These are phyloP conservation scores for Wickerhamiella slavikovae DNA, from an alignment of 805 yeast genomes.

Conservation along the genomic window DNA sequence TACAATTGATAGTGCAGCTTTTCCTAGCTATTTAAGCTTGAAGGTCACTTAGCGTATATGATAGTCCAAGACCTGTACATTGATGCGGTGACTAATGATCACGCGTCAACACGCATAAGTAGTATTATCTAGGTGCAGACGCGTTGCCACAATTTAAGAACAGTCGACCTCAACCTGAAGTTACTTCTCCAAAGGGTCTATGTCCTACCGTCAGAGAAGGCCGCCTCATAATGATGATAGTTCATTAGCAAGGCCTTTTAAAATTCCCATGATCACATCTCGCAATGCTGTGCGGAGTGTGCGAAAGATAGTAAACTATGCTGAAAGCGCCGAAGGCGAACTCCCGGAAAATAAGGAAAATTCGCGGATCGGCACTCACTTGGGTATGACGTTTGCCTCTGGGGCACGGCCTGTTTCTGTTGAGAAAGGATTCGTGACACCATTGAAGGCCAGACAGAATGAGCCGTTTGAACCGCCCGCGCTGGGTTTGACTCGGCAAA, in stretches of 20 bases:
- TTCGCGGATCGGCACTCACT: neutral
- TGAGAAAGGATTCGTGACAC: constrained; percentile 7
- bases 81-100: too few relatives aligned
- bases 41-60: too few relatives aligned
- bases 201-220: neutral
- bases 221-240: neutral
- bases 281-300: constrained; percentile 2
- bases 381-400: too few relatives aligned
- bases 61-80: too few relatives aligned
- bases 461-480: constrained; percentile 36
- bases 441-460: constrained; percentile 7
- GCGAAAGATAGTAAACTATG: constrained; percentile 3
- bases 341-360: neutral
- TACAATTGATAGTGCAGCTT: too few relatives aligned
- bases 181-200: neutral
- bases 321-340: constrained; percentile 1
- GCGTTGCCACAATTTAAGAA: neutral
- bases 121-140: neutral
- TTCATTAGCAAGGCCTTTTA: constrained; percentile 1
- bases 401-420: too few relatives aligned
- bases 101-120: neutral
- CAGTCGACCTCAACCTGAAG: too few relatives aligned
- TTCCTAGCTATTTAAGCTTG: too few relatives aligned
- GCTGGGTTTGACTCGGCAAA: constrained; percentile 57
- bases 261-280: constrained; percentile 1